A percentile compares a stretch with the other conserved stretches of the same genome.
Conservation (phyloP, 2,329 filamentous ascomycete species). For the Oidium heveae region DNA sequence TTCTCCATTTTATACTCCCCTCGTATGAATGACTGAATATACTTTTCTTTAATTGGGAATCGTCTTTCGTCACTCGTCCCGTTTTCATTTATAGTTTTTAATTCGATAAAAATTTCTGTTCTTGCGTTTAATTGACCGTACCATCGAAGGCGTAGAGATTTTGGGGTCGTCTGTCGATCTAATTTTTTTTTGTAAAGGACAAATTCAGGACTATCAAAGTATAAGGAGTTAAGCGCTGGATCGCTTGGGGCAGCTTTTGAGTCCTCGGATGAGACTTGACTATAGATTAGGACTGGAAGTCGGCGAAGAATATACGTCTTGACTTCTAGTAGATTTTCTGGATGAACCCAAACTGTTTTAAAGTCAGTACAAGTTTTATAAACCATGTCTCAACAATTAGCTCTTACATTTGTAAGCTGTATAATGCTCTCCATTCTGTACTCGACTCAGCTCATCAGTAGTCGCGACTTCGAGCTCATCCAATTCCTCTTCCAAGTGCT, state of each 20-base stretch:
- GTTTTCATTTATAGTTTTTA: constrained; percentile 60
- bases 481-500: constrained; percentile 41
- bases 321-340: constrained; percentile 85
- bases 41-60: constrained; percentile 82
- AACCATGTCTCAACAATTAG: neutral
- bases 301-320: constrained; percentile 87
- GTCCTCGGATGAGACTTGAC: constrained; percentile 61
- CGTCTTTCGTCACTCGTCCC: constrained; percentile 55
- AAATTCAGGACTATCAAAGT: constrained; percentile 79
- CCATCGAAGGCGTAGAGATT: constrained; percentile 74
- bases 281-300: constrained; percentile 79
- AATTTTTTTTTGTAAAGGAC: constrained; percentile 72
- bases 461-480: constrained; percentile 15
- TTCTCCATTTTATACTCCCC: constrained; percentile 86
- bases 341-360: constrained; percentile 64
- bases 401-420: constrained; percentile 62
- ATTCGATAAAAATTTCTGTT: constrained; percentile 65
- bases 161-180: constrained; percentile 45
- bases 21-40: constrained; percentile 64
- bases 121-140: constrained; percentile 59
- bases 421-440: constrained; percentile 45
- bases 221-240: constrained; percentile 80
- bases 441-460: constrained; percentile 23
- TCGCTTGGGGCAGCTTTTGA: constrained; percentile 49
- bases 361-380: constrained; percentile 12